A percentile compares a stretch with the other conserved stretches of the same genome.
Evolutionary conservation across 306 rosid genomes (phyloP).

Genomic region (Cajanus cajan): DNA sequence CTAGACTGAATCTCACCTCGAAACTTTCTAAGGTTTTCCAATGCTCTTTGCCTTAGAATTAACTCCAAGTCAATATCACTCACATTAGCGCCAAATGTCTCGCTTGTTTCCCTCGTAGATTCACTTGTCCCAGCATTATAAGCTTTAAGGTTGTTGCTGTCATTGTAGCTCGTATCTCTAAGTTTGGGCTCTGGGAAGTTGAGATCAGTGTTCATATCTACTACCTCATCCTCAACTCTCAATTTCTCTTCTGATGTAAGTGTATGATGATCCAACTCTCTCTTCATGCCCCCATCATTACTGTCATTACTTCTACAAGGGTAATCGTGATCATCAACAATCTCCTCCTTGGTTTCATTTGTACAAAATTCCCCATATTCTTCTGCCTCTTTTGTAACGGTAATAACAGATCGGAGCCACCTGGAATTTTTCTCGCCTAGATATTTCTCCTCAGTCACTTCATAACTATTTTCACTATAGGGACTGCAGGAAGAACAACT

Average conservation of each 20-base stretch:
- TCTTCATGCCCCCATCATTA: slow-evolving; percentile 51
- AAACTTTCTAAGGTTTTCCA: slow-evolving; percentile 80
- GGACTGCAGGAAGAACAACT: slow-evolving; percentile 53
- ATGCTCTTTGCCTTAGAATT: slow-evolving; percentile 72
- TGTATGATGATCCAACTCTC: slow-evolving; percentile 43
- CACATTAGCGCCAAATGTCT: slow-evolving; percentile 38
- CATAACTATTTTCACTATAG: slow-evolving; percentile 38
- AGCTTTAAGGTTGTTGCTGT: slow-evolving; percentile 27
- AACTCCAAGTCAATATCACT: slow-evolving; percentile 61
- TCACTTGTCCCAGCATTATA: slow-evolving; percentile 34
- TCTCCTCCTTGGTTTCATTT: slow-evolving; percentile 61
- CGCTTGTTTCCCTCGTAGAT: slow-evolving; percentile 34
- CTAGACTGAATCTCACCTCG: slow-evolving; percentile 39
- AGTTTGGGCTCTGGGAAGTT: slow-evolving; percentile 18
- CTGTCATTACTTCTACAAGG: slow-evolving; percentile 73
- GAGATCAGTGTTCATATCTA: slow-evolving; percentile 34
- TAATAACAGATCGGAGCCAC: slow-evolving; percentile 67
- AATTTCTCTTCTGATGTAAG: slow-evolving; percentile 36
- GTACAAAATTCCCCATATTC: slow-evolving; percentile 35
- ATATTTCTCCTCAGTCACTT: slow-evolving; percentile 39
- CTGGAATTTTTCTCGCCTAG: slow-evolving; percentile 39
- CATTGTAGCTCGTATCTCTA: slow-evolving; percentile 13
- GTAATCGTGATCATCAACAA: slow-evolving; percentile 61
- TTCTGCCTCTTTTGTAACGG: slow-evolving; percentile 41
- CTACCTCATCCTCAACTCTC: slow-evolving; percentile 40